phyloP scores from a whole-genome alignment of 352 stramenopile genomes.

The Labyrinthula sp. region DNA sequence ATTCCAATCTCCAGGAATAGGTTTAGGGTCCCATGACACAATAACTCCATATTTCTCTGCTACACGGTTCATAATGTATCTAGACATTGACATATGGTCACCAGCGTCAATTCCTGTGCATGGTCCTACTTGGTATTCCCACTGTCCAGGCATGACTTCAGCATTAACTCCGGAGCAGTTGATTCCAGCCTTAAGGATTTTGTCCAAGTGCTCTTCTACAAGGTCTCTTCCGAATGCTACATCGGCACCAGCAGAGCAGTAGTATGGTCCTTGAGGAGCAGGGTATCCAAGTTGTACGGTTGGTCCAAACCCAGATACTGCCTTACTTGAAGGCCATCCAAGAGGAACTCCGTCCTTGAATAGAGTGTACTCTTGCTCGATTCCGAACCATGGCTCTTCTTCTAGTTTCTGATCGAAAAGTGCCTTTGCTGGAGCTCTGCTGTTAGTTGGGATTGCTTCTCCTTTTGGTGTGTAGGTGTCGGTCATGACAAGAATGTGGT shows the following conservation, averaged over 20 bases:
- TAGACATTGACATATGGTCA: slow-evolving; percentile 84
- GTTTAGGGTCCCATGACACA: slow-evolving; percentile 87
- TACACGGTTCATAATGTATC: slow-evolving; percentile 84
- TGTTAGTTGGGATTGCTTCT: slow-evolving; percentile 72
- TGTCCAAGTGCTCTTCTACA: slow-evolving; percentile 76
- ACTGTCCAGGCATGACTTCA: slow-evolving; percentile 89
- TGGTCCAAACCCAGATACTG: slow-evolving; percentile 14
- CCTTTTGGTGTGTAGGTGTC: slow-evolving; percentile 81
- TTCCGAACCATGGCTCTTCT: slow-evolving; percentile 69
- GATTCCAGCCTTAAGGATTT: slow-evolving; percentile 77
- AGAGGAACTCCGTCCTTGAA: slow-evolving; percentile 57
- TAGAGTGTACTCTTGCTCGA: slow-evolving; percentile 86
- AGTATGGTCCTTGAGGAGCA: slow-evolving; percentile 66
- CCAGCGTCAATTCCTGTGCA: slow-evolving; percentile 80
- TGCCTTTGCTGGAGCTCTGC: slow-evolving; percentile 46
- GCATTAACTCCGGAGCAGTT: slow-evolving; percentile 85
- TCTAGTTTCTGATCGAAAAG: slow-evolving; percentile 43
- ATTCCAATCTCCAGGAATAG: slow-evolving; percentile 92
- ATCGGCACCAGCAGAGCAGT: slow-evolving; percentile 73
- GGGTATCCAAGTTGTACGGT: slow-evolving; percentile 44
- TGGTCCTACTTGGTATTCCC: slow-evolving; percentile 89
- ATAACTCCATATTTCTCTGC: slow-evolving; percentile 90
- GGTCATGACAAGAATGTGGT: slow-evolving; percentile 88
- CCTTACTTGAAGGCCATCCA: slow-evolving; percentile 55
- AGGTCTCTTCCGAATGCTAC: slow-evolving; percentile 80